A percentile compares a stretch with the other conserved stretches of the same genome.
Evolutionary conservation across 2,329 filamentous ascomycete species (phyloP).

Genomic region (Fusarium nematophilum): DNA sequence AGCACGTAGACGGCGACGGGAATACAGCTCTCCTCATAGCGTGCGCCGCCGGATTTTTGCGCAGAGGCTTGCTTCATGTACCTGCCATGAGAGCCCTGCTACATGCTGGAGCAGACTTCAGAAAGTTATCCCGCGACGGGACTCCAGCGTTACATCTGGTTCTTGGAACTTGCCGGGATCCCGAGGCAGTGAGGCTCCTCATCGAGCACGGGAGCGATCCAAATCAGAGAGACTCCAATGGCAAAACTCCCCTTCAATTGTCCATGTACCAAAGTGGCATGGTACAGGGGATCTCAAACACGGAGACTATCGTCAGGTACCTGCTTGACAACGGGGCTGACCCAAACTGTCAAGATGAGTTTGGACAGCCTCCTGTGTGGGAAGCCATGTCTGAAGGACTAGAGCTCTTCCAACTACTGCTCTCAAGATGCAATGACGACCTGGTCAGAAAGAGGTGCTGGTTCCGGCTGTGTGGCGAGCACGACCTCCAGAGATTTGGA

Average conservation of each 20-base stretch:
- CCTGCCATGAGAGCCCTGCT: slow-evolving; percentile 19
- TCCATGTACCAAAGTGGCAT: not conserved
- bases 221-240: not conserved
- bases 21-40: slow-evolving; percentile 14
- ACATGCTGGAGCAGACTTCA: slow-evolving; percentile 14
- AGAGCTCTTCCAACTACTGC: slow-evolving; percentile 12
- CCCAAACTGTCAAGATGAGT: not conserved
- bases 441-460: slow-evolving; percentile 8
- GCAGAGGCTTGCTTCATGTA: not conserved
- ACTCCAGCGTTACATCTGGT: slow-evolving; percentile 15
- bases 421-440: slow-evolving; percentile 15
- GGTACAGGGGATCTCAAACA: not conserved
- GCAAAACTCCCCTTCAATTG: slow-evolving; percentile 3
- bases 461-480: slow-evolving; percentile 8
- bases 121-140: not conserved
- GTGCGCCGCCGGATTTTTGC: not conserved
- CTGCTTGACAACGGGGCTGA: slow-evolving; percentile 31
- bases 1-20: slow-evolving; percentile 2
- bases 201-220: slow-evolving; percentile 27
- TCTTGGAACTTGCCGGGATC: not conserved
- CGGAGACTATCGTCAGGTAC: slow-evolving; percentile 14
- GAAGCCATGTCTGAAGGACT: not conserved
- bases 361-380: not conserved
- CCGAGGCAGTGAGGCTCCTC: slow-evolving; percentile 18
- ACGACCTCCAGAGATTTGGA: not conserved